Evolutionary conservation across 1,284 basidiomycete species (phyloP).

Genomic region (Ganoderma resinaceum): DNA sequence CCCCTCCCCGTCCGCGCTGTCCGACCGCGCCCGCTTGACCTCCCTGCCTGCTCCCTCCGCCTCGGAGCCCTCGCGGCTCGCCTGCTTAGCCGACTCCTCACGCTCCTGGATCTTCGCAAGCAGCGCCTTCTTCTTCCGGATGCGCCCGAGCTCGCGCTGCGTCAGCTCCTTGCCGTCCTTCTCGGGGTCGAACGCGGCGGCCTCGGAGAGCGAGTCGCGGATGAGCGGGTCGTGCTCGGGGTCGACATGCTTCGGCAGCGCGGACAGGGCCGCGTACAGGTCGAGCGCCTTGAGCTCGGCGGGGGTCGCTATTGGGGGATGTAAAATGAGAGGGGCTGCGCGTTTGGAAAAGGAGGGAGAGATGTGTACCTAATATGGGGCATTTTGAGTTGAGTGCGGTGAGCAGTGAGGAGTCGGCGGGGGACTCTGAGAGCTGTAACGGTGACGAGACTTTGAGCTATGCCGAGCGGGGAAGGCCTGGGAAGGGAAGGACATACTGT

Average conservation of each 20-base stretch:
- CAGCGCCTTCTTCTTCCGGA: conserved; percentile 41
- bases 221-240: conserved; percentile 51
- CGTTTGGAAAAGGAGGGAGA: conserved; percentile 4
- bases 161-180: conserved; percentile 34
- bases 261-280: conserved; percentile 63
- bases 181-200: conserved; percentile 26
- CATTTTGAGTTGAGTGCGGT: conserved; percentile 49
- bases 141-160: conserved; percentile 38
- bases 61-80: conserved; percentile 14
- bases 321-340: too few species aligned
- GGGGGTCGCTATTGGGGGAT: conserved; percentile 50
- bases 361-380: conserved; percentile 46
- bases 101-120: conserved; percentile 37
- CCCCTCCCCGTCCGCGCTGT: conserved; percentile 10
- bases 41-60: conserved; percentile 14
- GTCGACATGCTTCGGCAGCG: conserved; percentile 69
- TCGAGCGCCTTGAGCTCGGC: conserved; percentile 61
- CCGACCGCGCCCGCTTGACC: conserved; percentile 23
- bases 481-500: conserved; percentile 25
- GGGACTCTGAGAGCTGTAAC: conserved; percentile 34
- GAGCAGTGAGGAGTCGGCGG: conserved; percentile 37
- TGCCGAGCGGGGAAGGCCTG: neutral
- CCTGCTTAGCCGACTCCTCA: conserved; percentile 20
- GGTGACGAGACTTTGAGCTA: neutral
- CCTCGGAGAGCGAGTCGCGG: conserved; percentile 36